These are phyloP conservation scores for Neurospora discreta DNA, from an alignment of 495 filamentous ascomycete species.

Conservation along the genomic window DNA sequence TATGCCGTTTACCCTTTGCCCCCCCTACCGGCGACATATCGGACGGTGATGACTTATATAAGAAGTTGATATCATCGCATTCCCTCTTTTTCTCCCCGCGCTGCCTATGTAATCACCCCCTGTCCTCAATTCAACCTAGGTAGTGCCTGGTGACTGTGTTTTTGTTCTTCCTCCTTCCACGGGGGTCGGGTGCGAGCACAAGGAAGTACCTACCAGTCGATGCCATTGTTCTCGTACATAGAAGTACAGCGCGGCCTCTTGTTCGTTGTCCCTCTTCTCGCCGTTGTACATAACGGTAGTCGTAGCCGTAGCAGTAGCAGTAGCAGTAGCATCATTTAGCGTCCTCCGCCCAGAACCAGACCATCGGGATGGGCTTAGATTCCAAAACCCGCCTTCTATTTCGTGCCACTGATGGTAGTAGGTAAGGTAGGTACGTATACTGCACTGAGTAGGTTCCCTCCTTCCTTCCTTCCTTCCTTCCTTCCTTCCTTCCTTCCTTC, in stretches of 20 bases:
- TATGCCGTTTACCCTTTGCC: not conserved
- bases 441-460: not conserved
- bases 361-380: not conserved
- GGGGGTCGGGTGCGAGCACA: too few species aligned
- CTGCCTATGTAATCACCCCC: too few species aligned
- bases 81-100: too few species aligned
- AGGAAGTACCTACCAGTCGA: not conserved
- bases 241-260: not conserved
- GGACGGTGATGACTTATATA: too few species aligned
- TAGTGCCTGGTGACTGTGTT: too few species aligned
- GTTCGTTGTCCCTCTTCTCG: not conserved
- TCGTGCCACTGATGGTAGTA: not conserved
- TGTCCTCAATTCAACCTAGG: too few species aligned
- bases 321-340: not conserved
- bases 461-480: too few species aligned
- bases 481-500: not conserved
- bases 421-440: not conserved
- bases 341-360: not conserved
- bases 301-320: not conserved
- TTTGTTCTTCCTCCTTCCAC: too few species aligned
- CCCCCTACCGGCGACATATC: too few species aligned
- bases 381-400: not conserved
- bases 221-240: not conserved
- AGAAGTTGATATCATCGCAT: too few species aligned
- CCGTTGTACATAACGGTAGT: not conserved